These are phyloP conservation scores for Colletotrichum cuscutae DNA, from an alignment of 2,329 filamentous ascomycete genomes.

Conservation along the genomic window DNA sequence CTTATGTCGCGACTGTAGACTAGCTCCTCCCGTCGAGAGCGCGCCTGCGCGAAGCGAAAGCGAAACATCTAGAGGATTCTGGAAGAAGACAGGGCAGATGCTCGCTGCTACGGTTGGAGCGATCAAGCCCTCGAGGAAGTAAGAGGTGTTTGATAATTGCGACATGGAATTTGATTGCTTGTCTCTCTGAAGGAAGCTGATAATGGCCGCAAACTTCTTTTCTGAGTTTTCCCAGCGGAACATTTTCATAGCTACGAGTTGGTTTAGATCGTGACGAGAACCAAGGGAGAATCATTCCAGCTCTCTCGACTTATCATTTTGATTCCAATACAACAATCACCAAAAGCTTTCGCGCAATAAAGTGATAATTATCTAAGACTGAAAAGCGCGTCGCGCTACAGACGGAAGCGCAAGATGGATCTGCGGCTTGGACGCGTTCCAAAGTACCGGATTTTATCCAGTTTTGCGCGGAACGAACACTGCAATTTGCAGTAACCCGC, in stretches of 20 bases:
- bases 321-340: background rate
- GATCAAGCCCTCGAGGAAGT: background rate
- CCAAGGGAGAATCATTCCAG: background rate
- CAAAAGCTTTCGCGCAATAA: background rate
- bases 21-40: background rate
- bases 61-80: background rate
- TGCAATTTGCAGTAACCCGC: no score
- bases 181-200: background rate
- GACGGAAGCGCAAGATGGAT: background rate
- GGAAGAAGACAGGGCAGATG: background rate
- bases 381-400: background rate
- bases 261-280: background rate
- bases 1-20: background rate
- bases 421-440: background rate
- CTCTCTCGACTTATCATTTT: background rate
- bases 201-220: background rate
- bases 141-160: background rate
- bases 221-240: background rate
- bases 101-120: background rate
- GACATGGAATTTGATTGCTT: background rate
- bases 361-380: background rate
- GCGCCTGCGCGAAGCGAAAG: background rate
- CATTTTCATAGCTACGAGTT: background rate
- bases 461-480: no score
- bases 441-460: background rate